These are phyloP conservation scores for Verbena officinalis DNA, from an alignment of 257 asterid species.

Conservation along the genomic window DNA sequence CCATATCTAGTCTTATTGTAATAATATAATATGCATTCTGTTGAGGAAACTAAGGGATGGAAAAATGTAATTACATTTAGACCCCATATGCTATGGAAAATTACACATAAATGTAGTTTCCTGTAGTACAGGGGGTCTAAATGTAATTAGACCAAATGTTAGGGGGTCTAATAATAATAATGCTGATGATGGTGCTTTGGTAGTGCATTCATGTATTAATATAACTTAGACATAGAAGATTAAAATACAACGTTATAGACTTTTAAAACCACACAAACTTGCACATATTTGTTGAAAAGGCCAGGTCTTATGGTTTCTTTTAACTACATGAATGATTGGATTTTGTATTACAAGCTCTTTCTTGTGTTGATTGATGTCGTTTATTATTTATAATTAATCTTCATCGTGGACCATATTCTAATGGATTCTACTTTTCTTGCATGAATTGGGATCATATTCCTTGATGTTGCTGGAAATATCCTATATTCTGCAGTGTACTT, in stretches of 20 bases:
- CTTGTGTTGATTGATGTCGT: not conserved
- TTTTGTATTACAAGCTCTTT: slow-evolving; percentile 23
- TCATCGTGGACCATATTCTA: slow-evolving; percentile 12
- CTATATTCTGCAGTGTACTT: slow-evolving; percentile 67
- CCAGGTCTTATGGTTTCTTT: not conserved
- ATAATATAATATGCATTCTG: not conserved
- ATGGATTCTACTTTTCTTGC: slow-evolving; percentile 36
- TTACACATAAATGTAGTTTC: too few species aligned
- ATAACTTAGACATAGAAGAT: too few species aligned
- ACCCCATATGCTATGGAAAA: too few species aligned
- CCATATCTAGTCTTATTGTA: not conserved
- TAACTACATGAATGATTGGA: not conserved
- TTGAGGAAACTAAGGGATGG: not conserved
- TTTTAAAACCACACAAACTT: too few species aligned
- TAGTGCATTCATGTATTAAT: too few species aligned
- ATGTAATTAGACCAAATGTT: too few species aligned
- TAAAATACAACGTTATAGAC: not conserved
- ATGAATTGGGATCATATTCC: slow-evolving; percentile 38
- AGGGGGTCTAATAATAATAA: too few species aligned
- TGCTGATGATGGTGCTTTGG: too few species aligned
- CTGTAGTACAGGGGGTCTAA: too few species aligned
- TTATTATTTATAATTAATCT: not conserved
- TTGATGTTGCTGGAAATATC: slow-evolving; percentile 34
- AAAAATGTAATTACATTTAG: too few species aligned
- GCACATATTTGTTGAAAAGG: too few species aligned